A percentile compares a stretch with the other conserved stretches of the same genome.
These are phyloP conservation scores for Hibiscus mutabilis DNA, from an alignment of 345 rosid genomes.

Conservation along the genomic window DNA sequence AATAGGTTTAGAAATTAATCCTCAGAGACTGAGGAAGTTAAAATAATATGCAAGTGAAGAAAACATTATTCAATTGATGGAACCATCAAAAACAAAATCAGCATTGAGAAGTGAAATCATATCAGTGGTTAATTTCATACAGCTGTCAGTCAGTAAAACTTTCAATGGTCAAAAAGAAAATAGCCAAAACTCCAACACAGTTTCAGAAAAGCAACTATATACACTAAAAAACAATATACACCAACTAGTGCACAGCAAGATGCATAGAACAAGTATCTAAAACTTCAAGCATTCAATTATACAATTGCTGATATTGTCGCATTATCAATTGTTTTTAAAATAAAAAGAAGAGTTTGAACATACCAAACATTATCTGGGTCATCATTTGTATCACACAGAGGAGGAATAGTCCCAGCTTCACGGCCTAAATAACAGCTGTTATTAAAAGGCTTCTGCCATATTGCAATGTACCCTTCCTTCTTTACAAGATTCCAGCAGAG, in stretches of 20 bases:
- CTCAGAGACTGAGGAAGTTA: not conserved
- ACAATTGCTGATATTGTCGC: not conserved
- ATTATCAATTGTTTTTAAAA: not conserved
- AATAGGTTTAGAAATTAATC: not conserved
- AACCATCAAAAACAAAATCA: not conserved
- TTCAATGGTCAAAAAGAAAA: not conserved
- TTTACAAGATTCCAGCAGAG: conserved; percentile 95
- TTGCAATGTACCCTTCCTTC: conserved; percentile 92
- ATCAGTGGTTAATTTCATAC: not conserved
- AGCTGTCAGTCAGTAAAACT: not conserved
- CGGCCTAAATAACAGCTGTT: conserved; percentile 81
- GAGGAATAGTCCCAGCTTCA: conserved; percentile 52
- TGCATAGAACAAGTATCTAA: not conserved
- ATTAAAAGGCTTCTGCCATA: conserved; percentile 80
- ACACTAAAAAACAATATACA: conserved; percentile 1
- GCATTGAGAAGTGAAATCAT: not conserved
- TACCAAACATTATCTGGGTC: conserved; percentile 92
- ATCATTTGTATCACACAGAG: conserved; percentile 68
- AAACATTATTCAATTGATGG: not conserved
- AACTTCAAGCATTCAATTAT: not conserved
- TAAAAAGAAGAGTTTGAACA: conserved; percentile 3
- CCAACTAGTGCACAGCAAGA: not conserved
- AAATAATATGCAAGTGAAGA: not conserved
- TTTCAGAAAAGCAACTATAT: not conserved
- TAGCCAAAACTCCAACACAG: not conserved